Conservation (phyloP, 306 rosid genomes). For the Mimosa bimucronata region DNA sequence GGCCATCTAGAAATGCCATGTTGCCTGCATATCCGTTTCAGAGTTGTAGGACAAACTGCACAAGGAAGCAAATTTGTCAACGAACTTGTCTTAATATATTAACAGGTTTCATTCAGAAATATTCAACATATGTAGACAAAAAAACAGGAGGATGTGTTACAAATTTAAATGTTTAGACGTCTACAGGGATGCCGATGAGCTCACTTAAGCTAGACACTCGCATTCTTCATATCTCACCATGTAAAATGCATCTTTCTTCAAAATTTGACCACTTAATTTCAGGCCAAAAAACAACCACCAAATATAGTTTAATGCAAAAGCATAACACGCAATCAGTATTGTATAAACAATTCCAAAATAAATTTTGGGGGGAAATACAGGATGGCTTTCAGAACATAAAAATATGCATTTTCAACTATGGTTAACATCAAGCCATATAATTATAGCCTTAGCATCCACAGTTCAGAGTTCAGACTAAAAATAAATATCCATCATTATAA, state of each 20-base stretch:
- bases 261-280: neutral
- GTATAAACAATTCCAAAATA: constrained; percentile 15
- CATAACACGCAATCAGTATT: constrained; percentile 32
- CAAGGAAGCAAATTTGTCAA: constrained; percentile 27
- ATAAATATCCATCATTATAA: constrained; percentile 22
- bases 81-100: neutral
- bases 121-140: constrained; percentile 3
- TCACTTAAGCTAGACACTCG: constrained; percentile 15
- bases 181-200: constrained; percentile 16
- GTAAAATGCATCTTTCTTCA: constrained; percentile 2
- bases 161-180: neutral
- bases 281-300: neutral
- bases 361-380: neutral
- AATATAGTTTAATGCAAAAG: constrained; percentile 24
- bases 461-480: constrained; percentile 22
- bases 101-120: constrained; percentile 24
- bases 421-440: constrained; percentile 29
- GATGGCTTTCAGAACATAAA: neutral
- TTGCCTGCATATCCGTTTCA: constrained; percentile 97
- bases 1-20: constrained; percentile 99
- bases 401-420: constrained; percentile 18
- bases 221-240: constrained; percentile 13
- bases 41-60: constrained; percentile 95
- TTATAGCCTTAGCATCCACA: neutral
- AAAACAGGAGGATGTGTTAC: neutral